phyloP scores from a whole-genome alignment of 176 grass and related monocot genomes.

The Typha latifolia region DNA sequence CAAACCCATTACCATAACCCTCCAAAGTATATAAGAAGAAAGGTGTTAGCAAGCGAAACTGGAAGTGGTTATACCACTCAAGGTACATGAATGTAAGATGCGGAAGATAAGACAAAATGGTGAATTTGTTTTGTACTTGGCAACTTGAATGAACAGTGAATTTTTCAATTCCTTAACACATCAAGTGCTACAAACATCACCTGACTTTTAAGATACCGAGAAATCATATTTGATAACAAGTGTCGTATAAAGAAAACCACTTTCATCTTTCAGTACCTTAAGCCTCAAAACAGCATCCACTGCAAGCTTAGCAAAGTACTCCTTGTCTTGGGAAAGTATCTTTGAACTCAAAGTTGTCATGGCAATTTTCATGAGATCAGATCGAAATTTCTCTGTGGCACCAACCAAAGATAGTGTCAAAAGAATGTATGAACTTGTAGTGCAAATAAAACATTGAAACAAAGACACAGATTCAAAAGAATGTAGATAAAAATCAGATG shows the following conservation, averaged over 20 bases:
- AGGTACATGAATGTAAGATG: no score
- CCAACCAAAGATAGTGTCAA: conserved; percentile 6
- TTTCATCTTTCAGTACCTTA: conserved; percentile 44
- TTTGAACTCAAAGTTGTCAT: conserved; percentile 97
- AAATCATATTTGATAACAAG: neutral
- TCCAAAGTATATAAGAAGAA: no score
- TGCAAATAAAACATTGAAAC: no score
- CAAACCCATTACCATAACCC: no score
- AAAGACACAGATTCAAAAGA: no score
- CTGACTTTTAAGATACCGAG: no score
- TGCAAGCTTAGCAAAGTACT: conserved; percentile 93
- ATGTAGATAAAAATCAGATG: no score
- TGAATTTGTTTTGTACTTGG: neutral
- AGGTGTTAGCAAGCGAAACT: no score
- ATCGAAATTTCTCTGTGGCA: conserved; percentile 67
- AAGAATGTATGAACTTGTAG: neutral
- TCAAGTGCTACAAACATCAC: neutral
- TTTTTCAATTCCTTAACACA: neutral
- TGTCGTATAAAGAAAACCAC: no score
- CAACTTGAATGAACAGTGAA: neutral
- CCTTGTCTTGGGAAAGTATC: conserved; percentile 96
- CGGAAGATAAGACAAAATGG: no score
- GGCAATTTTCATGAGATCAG: conserved; percentile 95
- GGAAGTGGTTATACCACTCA: no score
- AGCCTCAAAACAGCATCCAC: conserved; percentile 96